Evolutionary conservation across 2,329 filamentous ascomycete species (phyloP).

Genomic region (Xylariaceae sp.): DNA sequence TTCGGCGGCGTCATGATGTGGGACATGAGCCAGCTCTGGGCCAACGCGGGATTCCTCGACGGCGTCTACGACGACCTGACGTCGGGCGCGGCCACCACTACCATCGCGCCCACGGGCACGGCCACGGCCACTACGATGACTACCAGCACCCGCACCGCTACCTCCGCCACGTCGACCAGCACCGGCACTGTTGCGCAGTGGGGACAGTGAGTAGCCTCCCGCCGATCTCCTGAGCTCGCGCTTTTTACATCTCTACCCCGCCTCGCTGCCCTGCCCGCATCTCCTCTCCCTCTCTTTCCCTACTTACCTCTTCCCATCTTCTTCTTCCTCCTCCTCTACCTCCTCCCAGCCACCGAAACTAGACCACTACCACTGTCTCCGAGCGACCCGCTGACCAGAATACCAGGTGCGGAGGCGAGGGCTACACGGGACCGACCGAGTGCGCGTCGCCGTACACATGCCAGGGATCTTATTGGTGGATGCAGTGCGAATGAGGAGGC

Average conservation of each 20-base stretch:
- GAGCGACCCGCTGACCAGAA: not conserved
- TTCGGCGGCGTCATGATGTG: conserved; percentile 65
- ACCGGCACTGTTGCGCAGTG: conserved; percentile 23
- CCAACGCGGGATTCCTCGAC: conserved; percentile 49
- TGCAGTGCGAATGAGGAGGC: conserved; percentile 25
- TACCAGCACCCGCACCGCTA: conserved; percentile 12
- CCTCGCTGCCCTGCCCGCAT: not conserved
- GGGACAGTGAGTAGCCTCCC: conserved; percentile 26
- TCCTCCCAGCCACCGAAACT: not conserved
- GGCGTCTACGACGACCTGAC: conserved; percentile 31
- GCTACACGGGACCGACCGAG: conserved; percentile 25
- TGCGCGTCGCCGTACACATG: conserved; percentile 26
- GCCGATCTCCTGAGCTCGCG: too few species aligned
- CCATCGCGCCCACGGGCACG: conserved; percentile 8
- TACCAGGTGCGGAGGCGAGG: conserved; percentile 24
- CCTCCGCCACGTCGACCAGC: conserved; percentile 6
- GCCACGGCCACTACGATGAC: conserved; percentile 13
- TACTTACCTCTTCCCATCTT: not conserved
- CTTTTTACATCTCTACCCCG: too few species aligned
- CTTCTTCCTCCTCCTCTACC: not conserved
- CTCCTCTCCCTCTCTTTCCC: not conserved
- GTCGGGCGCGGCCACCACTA: conserved; percentile 5
- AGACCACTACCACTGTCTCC: too few species aligned
- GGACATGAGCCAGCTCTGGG: conserved; percentile 55
- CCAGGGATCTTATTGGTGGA: conserved; percentile 29